phyloP scores from a whole-genome alignment of 2,329 filamentous ascomycete genomes.

The Phaeosphaeria sp. region DNA sequence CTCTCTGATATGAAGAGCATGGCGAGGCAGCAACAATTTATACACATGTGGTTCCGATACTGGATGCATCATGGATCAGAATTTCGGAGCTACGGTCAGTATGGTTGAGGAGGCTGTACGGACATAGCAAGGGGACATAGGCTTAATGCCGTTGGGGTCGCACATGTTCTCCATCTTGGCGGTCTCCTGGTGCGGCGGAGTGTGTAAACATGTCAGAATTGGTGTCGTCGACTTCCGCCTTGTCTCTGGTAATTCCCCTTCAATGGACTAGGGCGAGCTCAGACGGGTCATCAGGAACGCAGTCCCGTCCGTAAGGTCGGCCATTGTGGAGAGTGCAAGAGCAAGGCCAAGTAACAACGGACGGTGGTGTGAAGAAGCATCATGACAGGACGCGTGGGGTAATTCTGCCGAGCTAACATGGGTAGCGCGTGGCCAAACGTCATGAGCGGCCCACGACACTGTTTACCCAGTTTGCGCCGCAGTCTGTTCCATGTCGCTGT shows the following conservation, averaged over 20 bases:
- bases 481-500: neutral
- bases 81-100: neutral
- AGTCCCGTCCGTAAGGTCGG: neutral
- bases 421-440: neutral
- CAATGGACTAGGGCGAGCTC: neutral
- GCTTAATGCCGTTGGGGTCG: neutral
- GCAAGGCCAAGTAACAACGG: neutral
- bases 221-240: neutral
- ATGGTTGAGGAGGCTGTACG: neutral
- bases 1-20: neutral
- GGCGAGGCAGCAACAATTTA: neutral
- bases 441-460: neutral
- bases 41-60: neutral
- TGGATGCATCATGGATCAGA: neutral
- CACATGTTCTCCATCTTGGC: neutral
- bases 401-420: neutral
- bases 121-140: neutral
- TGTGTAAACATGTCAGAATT: neutral
- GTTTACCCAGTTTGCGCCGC: neutral
- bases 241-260: neutral
- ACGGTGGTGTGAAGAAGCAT: neutral
- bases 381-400: conserved; percentile 5
- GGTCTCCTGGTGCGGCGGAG: neutral
- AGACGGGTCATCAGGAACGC: neutral
- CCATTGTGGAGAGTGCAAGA: neutral